phyloP scores from a whole-genome alignment of 2,329 filamentous ascomycete species.

The Monilinia laxa region DNA sequence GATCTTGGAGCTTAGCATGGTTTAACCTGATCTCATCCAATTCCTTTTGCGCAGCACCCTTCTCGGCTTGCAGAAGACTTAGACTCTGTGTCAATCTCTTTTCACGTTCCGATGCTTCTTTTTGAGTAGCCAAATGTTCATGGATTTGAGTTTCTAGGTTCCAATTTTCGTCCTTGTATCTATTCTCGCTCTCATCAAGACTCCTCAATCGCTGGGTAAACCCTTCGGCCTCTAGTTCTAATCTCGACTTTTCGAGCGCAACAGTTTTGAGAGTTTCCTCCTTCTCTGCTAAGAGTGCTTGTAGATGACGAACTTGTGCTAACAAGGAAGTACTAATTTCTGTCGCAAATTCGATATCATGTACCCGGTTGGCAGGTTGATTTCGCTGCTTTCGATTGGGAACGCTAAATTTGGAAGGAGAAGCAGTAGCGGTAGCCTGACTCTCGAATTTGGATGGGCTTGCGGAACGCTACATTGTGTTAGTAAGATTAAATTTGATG shows the following conservation, averaged over 20 bases:
- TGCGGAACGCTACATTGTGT: constrained; percentile 57
- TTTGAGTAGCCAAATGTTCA: constrained; percentile 71
- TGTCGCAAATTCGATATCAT: constrained; percentile 97
- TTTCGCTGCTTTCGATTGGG: constrained; percentile 88
- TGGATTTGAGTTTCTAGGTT: constrained; percentile 90
- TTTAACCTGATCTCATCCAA: constrained; percentile 84
- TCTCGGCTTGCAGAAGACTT: constrained; percentile 69
- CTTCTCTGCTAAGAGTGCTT: constrained; percentile 79
- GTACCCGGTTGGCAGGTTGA: constrained; percentile 80
- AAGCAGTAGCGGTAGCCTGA: constrained; percentile 75
- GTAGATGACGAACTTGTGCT: constrained; percentile 88
- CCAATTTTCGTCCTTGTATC: constrained; percentile 99
- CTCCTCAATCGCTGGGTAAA: constrained; percentile 77
- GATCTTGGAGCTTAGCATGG: constrained; percentile 77
- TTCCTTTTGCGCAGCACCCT: constrained; percentile 76
- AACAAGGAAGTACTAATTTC: constrained; percentile 95
- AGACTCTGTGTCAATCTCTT: constrained; percentile 75
- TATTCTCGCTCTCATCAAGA: constrained; percentile 89
- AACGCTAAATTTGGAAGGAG: constrained; percentile 84
- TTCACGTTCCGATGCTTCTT: constrained; percentile 77
- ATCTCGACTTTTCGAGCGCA: constrained; percentile 70
- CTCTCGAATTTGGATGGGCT: constrained; percentile 79
- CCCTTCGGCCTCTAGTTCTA: constrained; percentile 80
- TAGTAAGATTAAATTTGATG: constrained; percentile 27
- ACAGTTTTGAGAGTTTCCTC: constrained; percentile 80